phyloP scores from a whole-genome alignment of 352 stramenopile species.

The Pythium vanterpoolii region DNA sequence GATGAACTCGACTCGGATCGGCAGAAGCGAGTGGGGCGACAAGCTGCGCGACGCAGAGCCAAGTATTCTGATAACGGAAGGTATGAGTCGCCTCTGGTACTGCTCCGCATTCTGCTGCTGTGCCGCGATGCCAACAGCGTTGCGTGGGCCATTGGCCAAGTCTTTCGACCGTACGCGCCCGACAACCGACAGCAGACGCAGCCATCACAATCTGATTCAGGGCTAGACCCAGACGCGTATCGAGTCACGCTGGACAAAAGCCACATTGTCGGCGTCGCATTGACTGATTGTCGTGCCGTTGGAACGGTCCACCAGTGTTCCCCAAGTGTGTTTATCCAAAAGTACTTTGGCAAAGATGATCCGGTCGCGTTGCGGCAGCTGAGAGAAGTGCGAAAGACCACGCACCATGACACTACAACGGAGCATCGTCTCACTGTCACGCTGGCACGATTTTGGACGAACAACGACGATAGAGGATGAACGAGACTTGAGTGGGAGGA shows the following conservation, averaged over 20 bases:
- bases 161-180: background rate
- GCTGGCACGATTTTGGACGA: conserved; percentile 7
- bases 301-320: conserved; percentile 19
- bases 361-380: background rate
- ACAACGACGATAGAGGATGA: background rate
- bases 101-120: conserved; percentile 3
- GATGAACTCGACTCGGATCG: conserved; percentile 7
- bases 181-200: no score
- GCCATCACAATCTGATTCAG: background rate
- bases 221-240: background rate
- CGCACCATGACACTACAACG: background rate
- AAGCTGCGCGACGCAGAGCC: background rate
- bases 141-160: conserved; percentile 21
- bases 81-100: background rate
- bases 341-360: conserved; percentile 3
- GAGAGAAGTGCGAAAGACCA: conserved; percentile 1
- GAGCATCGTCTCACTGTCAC: conserved; percentile 2
- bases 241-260: conserved; percentile 15
- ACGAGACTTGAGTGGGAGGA: background rate
- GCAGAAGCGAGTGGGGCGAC: background rate
- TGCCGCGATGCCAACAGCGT: conserved; percentile 19
- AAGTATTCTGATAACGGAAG: background rate
- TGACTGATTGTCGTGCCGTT: conserved; percentile 12
- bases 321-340: background rate
- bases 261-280: conserved; percentile 15